Evolutionary conservation across 2,329 filamentous ascomycete genomes (phyloP).

Genomic region (Emergomyces orientalis): DNA sequence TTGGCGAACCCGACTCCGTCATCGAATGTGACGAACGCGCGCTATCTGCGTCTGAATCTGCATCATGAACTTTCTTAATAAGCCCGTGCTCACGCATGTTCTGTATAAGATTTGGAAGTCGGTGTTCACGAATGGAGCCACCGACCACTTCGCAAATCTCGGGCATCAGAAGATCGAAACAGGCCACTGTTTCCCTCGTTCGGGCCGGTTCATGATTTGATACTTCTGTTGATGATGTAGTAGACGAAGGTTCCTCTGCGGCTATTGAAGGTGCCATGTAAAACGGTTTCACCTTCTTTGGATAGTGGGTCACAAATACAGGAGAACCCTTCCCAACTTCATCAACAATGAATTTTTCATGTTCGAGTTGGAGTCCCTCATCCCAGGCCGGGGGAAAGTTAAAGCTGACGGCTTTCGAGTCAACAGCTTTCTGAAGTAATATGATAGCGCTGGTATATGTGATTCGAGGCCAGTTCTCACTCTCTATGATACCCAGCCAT

Average conservation of each 20-base stretch:
- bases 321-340: conserved; percentile 55
- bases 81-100: conserved; percentile 65
- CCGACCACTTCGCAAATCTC: conserved; percentile 80
- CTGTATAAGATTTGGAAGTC: conserved; percentile 54
- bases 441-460: conserved; percentile 73
- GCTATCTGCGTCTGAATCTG: conserved; percentile 9
- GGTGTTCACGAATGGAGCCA: conserved; percentile 81
- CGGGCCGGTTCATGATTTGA: background rate
- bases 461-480: conserved; percentile 62
- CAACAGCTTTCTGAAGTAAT: conserved; percentile 51
- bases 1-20: conserved; percentile 14
- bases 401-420: conserved; percentile 48
- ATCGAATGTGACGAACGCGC: background rate
- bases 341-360: conserved; percentile 78
- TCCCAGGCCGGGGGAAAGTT: conserved; percentile 61
- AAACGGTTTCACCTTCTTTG: conserved; percentile 81
- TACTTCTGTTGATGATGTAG: conserved; percentile 2
- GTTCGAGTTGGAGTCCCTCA: conserved; percentile 72
- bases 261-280: conserved; percentile 59
- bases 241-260: conserved; percentile 9
- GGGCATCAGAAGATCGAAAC: conserved; percentile 82
- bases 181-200: conserved; percentile 57
- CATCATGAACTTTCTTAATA: conserved; percentile 24
- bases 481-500: conserved; percentile 58
- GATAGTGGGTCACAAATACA: conserved; percentile 89